Percentiles rank a stretch among this genome's conserved stretches.
These are phyloP conservation scores for Solanum commersonii DNA, from an alignment of 257 asterid genomes.

Conservation along the genomic window DNA sequence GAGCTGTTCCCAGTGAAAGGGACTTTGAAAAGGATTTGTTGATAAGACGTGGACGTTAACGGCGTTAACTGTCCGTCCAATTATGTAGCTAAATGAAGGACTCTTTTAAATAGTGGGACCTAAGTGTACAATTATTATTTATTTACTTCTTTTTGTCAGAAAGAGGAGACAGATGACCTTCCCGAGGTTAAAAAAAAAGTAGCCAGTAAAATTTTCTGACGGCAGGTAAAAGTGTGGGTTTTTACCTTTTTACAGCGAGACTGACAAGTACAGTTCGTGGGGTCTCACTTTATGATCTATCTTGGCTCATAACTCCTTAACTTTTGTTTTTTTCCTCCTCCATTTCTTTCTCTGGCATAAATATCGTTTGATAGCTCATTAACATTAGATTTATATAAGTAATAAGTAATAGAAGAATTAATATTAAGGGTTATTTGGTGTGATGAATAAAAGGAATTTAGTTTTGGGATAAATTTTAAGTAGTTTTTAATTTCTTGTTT, in stretches of 20 bases:
- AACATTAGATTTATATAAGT: too few relatives aligned
- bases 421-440: too few relatives aligned
- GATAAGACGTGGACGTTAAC: slow-evolving; percentile 3
- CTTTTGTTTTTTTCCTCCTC: too few relatives aligned
- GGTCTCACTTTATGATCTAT: background rate
- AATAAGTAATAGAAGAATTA: too few relatives aligned
- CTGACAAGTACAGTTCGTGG: background rate
- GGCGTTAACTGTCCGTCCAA: slow-evolving; percentile 22
- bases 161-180: slow-evolving; percentile 21
- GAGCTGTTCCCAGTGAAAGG: background rate
- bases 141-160: slow-evolving; percentile 29
- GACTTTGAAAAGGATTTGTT: background rate
- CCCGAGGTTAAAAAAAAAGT: slow-evolving; percentile 32
- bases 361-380: too few relatives aligned
- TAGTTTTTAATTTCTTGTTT: too few relatives aligned
- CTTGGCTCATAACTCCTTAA: background rate
- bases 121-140: background rate
- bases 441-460: too few relatives aligned
- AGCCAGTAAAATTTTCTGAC: slow-evolving; percentile 19
- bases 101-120: background rate
- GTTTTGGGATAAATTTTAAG: too few relatives aligned
- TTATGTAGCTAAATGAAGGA: too few relatives aligned
- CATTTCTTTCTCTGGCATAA: too few relatives aligned
- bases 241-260: background rate
- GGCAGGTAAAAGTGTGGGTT: slow-evolving; percentile 10